Base-by-base conservation (phyloP, 768 basidiomycete species). In the Podaxis sp. region DNA sequence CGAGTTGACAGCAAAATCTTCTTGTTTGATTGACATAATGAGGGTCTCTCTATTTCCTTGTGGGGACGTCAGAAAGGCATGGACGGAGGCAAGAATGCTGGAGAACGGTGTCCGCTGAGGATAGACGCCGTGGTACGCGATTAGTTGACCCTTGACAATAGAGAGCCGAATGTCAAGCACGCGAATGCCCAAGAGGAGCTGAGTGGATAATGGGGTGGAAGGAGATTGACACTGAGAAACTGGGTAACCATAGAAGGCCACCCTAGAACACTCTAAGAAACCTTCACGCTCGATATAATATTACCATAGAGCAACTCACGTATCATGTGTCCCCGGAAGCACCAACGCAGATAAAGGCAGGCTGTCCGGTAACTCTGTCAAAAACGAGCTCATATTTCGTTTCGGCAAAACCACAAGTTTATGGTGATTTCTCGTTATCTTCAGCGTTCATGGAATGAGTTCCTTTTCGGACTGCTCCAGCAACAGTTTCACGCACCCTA, bases 11-110 rank as follows among this genome's bases (percentile, higher is more conserved):
- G 78, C 71, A 61, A 79, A 85, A 66, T 93, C 89, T 72, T 98
- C 95, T 70, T 96, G 91, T 73, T 96, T 96, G 71, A 98, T 83
- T 15, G 89, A 95, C 78, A 96, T 86, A 30, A 97, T 83, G 38
- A 97, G 72, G 0, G 90, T 90, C 73, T 96, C 95, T 30, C 78
- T 80, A 8, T 76, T 78, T 1, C 90, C 84, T 3, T 68, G 66
- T 0, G 85, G 80, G 0, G 82, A 78, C 7, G 81, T 81, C 41
- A 96, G 83, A 74, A 91, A 96, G 3, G 74, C 65, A 66, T 87
- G 79, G 8, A 96, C 70, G 17, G 81, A 80, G 4, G 72, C 61
- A 10, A 96, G 80, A 54, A 96, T 88, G 36, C 80, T 77, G 57
- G 81, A 74, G 73, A 96, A 94, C 0, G 87, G 75, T 0, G 87